These are phyloP conservation scores for Novymonas esmeraldas DNA, from an alignment of 208 protist genomes.

Conservation along the genomic window DNA sequence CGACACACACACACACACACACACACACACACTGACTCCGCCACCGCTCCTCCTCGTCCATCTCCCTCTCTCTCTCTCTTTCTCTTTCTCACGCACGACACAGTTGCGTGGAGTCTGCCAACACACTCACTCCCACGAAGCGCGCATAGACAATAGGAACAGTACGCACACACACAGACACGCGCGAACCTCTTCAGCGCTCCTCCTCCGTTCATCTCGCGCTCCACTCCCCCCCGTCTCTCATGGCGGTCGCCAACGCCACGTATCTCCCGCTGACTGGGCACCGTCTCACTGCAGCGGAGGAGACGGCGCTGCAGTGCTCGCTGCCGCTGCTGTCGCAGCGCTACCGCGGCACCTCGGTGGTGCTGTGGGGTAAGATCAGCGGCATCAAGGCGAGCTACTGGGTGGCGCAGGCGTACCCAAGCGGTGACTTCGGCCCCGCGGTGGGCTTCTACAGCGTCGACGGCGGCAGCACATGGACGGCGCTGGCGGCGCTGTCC, in stretches of 20 bases:
- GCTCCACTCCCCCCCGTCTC: neutral
- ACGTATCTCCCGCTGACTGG: conserved; percentile 70
- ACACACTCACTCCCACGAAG: too few relatives aligned
- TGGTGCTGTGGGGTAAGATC: conserved; percentile 86
- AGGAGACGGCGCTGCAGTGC: conserved; percentile 77
- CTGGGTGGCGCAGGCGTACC: conserved; percentile 69
- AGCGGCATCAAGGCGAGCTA: conserved; percentile 72
- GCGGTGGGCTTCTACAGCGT: conserved; percentile 77
- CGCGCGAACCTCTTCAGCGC: too few relatives aligned
- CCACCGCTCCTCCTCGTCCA: neutral
- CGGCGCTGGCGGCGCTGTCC: conserved; percentile 51
- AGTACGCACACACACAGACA: too few relatives aligned
- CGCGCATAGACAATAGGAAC: too few relatives aligned
- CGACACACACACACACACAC: conserved; percentile 14
- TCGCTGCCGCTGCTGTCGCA: conserved; percentile 78
- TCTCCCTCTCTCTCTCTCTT: neutral
- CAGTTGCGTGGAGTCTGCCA: too few relatives aligned
- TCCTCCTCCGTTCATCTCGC: neutral
- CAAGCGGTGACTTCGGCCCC: conserved; percentile 60
- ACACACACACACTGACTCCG: neutral
- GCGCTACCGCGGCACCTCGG: conserved; percentile 54
- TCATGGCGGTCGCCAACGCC: conserved; percentile 61
- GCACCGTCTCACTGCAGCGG: conserved; percentile 52
- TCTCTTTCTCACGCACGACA: neutral
- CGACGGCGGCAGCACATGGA: conserved; percentile 85